A percentile compares a stretch with the other conserved stretches of the same genome.
Conservation (phyloP, 805 yeast species). For the Wickerhamiella sorbophila region DNA sequence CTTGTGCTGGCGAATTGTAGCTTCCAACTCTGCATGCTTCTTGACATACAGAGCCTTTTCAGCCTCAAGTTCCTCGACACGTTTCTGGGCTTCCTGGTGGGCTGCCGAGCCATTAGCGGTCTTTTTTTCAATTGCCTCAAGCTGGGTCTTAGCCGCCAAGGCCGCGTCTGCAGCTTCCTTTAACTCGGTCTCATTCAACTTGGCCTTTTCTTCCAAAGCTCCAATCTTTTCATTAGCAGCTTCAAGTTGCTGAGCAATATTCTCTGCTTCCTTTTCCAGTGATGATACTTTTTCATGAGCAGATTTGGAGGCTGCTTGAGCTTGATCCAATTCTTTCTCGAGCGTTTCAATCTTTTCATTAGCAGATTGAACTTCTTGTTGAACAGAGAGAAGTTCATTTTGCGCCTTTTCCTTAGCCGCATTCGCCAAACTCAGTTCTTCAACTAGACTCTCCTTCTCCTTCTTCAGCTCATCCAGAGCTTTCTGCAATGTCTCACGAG, state of each 20-base stretch:
- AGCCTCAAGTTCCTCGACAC: neutral
- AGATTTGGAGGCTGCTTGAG: constrained; percentile 1
- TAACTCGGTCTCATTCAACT: constrained; percentile 4
- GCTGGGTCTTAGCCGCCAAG: constrained; percentile 49
- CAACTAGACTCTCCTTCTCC: neutral
- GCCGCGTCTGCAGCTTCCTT: constrained; percentile 65
- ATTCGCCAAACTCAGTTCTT: neutral
- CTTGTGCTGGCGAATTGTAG: constrained; percentile 13
- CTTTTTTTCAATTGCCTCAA: constrained; percentile 26
- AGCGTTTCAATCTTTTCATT: neutral
- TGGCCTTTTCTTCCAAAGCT: constrained; percentile 1
- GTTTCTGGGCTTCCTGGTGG: neutral
- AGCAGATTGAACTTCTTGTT: too few relatives aligned
- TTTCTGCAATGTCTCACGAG: neutral
- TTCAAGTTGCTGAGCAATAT: too few relatives aligned
- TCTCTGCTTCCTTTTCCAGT: too few relatives aligned
- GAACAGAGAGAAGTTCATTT: too few relatives aligned
- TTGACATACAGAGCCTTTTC: constrained; percentile 2
- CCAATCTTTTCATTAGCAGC: constrained; percentile 1
- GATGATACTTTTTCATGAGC: neutral
- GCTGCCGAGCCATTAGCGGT: neutral
- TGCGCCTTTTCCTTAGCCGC: neutral
- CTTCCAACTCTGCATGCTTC: constrained; percentile 8
- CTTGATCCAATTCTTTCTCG: neutral
- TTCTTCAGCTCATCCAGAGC: neutral